Base-by-base conservation (phyloP, 768 basidiomycete species). In the Hebeloma cylindrosporum region DNA sequence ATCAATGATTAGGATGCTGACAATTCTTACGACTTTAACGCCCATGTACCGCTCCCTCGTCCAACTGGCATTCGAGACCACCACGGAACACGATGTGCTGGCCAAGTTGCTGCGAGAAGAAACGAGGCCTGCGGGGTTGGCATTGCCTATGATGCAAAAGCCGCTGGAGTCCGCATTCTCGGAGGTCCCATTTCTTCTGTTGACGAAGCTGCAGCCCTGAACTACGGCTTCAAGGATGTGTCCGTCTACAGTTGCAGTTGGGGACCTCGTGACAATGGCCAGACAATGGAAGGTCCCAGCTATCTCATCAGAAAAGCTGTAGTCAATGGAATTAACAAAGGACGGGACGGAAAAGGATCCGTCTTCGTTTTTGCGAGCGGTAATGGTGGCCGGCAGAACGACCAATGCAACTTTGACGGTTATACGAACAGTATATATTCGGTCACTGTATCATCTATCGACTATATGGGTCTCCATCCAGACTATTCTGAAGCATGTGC, bases 351-450 rank as follows among this genome's bases (percentile, higher is more conserved):
- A 7, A 91, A 89, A 57, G 95, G 95, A 0, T 90, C 86, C 23
- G 74, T 99, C 43, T 98, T 87, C 51, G 95, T 99, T 21, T 99
- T 98, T 60, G 95, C 96, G 2, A 93, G 90, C 42, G 95, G 95
- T 0, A 99, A 99, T 62, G 95, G 95, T 4, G 96, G 90, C 9
- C 75, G 78, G 5, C 74, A 78, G 33, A 88, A 85, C n/a, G 95
- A 99, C 60, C 94, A 97, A 63, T 99, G 95, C 73, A 99, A 99
- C 63, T 98, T 99, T 61, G 95, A 98, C 54, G 95, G 95, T 5
- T 99, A 99, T 64, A 99, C 95, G 14, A 99, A 99, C 60, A 90
- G 87, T 57, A 94, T 97, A 47, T 96, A 90, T 67, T 90, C 88
- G 5, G 82, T 99, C 31, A 99, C 96, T 0, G 91, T 99, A 21